Base-by-base conservation (phyloP, 192 early-diverging fungal species). In the Backusella liffmaniae region DNA sequence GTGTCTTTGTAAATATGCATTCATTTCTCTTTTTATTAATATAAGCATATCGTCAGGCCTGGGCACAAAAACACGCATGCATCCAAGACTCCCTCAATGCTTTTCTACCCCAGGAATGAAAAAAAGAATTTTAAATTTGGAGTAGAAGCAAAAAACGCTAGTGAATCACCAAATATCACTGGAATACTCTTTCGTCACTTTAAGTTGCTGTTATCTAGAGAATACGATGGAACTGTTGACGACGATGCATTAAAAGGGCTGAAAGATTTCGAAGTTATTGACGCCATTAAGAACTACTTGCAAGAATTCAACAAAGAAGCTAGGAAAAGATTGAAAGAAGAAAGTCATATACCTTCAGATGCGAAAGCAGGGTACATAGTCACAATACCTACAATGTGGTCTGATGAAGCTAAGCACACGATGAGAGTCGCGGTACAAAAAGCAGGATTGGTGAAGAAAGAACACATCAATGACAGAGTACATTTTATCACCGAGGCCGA, bases 371-470 rank as follows among this genome's bases (percentile, higher is more conserved):
- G 23, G 10, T 59, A 23, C 9, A 59, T 59, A 2, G 4, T 59
- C 21, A 59, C 53, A 2, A 59, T 59, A 21, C 53, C 53, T 8
- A 8, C 53, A 12, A 59, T 59, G 53, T 87, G 86, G 86, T 81
- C 82, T 10, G 86, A 87, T 67, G 66, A 79, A 29, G 86, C 86
- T 26, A 87, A 85, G 76, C 83, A 78, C 4, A 81, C 80, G 29
- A 89, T 89, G 88, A 77, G 86, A 68, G 81, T 84, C n/a, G 84
- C 86, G 26, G 85, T 85, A 15, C 80, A 84, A 41, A 71, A 89
- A 30, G 88, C 88, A 32, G 85, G 85, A 5, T 5, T 87, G 26
- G 84, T 89, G 23, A 66, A 79, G 21, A 41, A 81, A 16, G 59
- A 35, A 16, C 84, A 87, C 30, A 84, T 49, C n/a, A 8, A 49